These are phyloP conservation scores for Ophiosphaerella narmari DNA, from an alignment of 2,329 filamentous ascomycete species.

Conservation along the genomic window DNA sequence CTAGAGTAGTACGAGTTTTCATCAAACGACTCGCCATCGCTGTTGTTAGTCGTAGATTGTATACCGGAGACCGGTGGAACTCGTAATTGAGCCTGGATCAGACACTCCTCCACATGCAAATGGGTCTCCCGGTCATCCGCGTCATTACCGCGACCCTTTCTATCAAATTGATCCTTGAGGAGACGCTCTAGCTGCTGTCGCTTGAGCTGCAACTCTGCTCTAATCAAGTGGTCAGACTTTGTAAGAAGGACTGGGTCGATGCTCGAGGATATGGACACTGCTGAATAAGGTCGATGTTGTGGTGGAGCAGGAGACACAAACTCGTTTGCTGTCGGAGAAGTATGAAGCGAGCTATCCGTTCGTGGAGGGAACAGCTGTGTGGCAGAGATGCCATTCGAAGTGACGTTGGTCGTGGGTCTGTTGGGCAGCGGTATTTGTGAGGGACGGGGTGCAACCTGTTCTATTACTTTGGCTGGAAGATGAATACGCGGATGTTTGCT, in stretches of 20 bases:
- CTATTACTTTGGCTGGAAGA: slow-evolving; percentile 59
- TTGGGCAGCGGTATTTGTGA: slow-evolving; percentile 30
- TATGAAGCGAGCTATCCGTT: slow-evolving; percentile 34
- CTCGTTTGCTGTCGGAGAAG: slow-evolving; percentile 26
- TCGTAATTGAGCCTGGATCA: slow-evolving; percentile 67
- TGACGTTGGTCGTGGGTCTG: slow-evolving; percentile 39
- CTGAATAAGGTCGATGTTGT: slow-evolving; percentile 38
- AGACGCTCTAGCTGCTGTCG: slow-evolving; percentile 79
- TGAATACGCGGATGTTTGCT: slow-evolving; percentile 71
- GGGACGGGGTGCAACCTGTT: slow-evolving; percentile 46
- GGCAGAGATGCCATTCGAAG: slow-evolving; percentile 28
- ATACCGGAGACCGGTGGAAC: slow-evolving; percentile 71
- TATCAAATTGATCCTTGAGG: slow-evolving; percentile 77
- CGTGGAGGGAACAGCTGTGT: slow-evolving; percentile 35
- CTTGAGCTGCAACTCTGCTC: slow-evolving; percentile 79
- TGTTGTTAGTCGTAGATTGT: slow-evolving; percentile 60
- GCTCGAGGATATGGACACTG: slow-evolving; percentile 62
- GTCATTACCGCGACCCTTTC: slow-evolving; percentile 57
- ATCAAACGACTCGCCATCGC: slow-evolving; percentile 80
- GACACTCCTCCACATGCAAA: slow-evolving; percentile 50
- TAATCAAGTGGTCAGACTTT: slow-evolving; percentile 83
- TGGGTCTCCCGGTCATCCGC: slow-evolving; percentile 52
- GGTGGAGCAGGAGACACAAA: slow-evolving; percentile 26
- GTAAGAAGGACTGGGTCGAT: slow-evolving; percentile 83
- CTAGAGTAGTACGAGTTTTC: slow-evolving; percentile 97